phyloP scores from a whole-genome alignment of 352 stramenopile genomes.

The Phytopythium boreale region DNA sequence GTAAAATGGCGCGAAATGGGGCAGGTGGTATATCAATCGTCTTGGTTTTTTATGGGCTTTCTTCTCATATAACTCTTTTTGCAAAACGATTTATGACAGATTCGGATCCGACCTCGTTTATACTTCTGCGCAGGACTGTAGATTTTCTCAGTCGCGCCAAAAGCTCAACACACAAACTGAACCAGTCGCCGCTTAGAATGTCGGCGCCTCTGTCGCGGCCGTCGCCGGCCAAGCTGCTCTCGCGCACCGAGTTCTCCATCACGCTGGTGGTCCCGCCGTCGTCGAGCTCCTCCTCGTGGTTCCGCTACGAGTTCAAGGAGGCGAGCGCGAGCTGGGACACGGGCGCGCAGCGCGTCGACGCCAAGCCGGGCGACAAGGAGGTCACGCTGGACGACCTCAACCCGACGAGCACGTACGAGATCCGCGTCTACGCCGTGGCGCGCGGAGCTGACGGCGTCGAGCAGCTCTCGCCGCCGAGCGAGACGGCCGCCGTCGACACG shows the following conservation, averaged over 20 bases:
- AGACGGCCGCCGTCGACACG: conserved; percentile 82
- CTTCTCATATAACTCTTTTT: no score
- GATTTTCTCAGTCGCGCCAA: no score
- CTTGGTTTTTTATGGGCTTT: no score
- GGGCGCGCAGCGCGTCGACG: conserved; percentile 34
- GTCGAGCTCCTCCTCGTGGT: conserved; percentile 22
- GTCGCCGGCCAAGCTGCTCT: conserved; percentile 65
- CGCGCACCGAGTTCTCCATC: conserved; percentile 79
- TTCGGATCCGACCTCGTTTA: no score
- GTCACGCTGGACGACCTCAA: conserved; percentile 84
- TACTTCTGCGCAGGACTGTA: no score
- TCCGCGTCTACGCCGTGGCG: conserved; percentile 68
- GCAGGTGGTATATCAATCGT: no score
- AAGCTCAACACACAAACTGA: no score
- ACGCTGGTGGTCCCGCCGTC: conserved; percentile 53
- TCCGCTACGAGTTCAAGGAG: conserved; percentile 77
- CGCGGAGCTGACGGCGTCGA: conserved; percentile 33
- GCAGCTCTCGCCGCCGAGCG: conserved; percentile 53
- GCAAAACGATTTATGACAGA: no score
- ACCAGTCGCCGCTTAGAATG: neutral
- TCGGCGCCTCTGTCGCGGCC: conserved; percentile 16
- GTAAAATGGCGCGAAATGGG: no score
- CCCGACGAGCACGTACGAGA: conserved; percentile 86
- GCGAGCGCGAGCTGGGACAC: conserved; percentile 41
- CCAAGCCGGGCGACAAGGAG: conserved; percentile 30